Evolutionary conservation across 1,284 basidiomycete genomes (phyloP).

Genomic region (Ganoderma lingzhi): DNA sequence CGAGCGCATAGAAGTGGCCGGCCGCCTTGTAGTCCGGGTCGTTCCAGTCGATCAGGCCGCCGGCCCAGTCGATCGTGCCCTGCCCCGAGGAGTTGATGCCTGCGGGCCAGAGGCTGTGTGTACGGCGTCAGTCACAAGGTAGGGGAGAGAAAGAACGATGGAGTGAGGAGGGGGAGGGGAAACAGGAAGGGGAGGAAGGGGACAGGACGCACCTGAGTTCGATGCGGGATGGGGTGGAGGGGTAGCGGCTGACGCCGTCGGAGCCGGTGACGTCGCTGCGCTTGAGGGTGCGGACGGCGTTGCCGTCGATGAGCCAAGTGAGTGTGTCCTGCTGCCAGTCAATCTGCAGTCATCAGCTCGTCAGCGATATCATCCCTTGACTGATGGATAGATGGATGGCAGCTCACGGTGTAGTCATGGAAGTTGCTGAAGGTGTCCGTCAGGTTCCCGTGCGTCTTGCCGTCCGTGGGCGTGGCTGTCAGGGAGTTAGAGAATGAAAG

Average conservation of each 20-base stretch:
- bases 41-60: slow-evolving; percentile 81
- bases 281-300: slow-evolving; percentile 71
- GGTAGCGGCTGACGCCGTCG: slow-evolving; percentile 66
- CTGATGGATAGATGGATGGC: neutral
- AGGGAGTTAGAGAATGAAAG: slow-evolving; percentile 5
- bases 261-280: slow-evolving; percentile 60
- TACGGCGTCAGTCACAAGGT: slow-evolving; percentile 6
- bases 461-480: slow-evolving; percentile 53
- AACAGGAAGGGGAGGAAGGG: neutral
- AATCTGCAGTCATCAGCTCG: slow-evolving; percentile 51
- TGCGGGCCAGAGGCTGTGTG: slow-evolving; percentile 77
- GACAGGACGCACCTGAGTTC: slow-evolving; percentile 67
- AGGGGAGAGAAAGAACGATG: no score
- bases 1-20: slow-evolving; percentile 44
- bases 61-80: slow-evolving; percentile 82
- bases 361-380: neutral
- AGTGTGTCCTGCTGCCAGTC: slow-evolving; percentile 80
- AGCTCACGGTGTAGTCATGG: slow-evolving; percentile 78
- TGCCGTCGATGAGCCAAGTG: slow-evolving; percentile 75
- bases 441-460: slow-evolving; percentile 54
- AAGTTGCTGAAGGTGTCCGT: slow-evolving; percentile 73
- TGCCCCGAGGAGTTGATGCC: slow-evolving; percentile 65
- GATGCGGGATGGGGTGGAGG: slow-evolving; percentile 79
- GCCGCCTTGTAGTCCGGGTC: slow-evolving; percentile 76
- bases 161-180: neutral